Evolutionary conservation across 1,284 basidiomycete species (phyloP), one percentile per base, ranked within the genome.

Genomic region (Tylopilus sp.): DNA sequence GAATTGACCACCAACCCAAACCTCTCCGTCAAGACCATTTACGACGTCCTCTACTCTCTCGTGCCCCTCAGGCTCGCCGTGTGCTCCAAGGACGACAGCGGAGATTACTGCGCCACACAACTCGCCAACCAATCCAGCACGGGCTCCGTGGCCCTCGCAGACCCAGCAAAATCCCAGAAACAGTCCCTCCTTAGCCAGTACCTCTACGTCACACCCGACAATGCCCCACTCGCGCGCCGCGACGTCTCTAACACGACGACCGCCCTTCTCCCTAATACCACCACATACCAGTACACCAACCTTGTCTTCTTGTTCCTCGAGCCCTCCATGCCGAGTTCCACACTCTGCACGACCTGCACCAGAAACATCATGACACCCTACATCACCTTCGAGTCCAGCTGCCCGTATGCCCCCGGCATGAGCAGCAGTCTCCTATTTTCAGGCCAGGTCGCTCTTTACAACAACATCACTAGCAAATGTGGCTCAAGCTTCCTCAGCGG

Each of bases 341-440:
- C 73, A 35, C 84, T 95, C 51, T 97, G 94, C 84, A 86, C 81
- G 3, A 64, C 85, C 6, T 97, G 94, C 84, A 85, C 90, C 17
- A 83, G 87, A 66, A 80, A 80, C 60, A 74, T 93, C 68, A 67
- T 96, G 60, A 80, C 83, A 7, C 60, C 84, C 9, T 97, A 90
- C 79, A 85, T 92, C 71, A 72, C 74, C 56, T 94, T 82, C 72
- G 88, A 94, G 74, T 80, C 83, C 43, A 68, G 72, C 54, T 72
- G 76, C 42, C 85, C 86, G 2, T 95, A 94, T 70, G 88, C 78
- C 5, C 81, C 87, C 28, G 92, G 93, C 52, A 64, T 95, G 41
- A 50, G 59, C 56, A 76, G 79, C 61, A 89, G 85, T 64, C 69
- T 76, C 31, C 76, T 95, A 57, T 77, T 97, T 51, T 68, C 74